Conservation (phyloP, 371 early-diverging fungal species). For the Chytridium lagenaria region DNA sequence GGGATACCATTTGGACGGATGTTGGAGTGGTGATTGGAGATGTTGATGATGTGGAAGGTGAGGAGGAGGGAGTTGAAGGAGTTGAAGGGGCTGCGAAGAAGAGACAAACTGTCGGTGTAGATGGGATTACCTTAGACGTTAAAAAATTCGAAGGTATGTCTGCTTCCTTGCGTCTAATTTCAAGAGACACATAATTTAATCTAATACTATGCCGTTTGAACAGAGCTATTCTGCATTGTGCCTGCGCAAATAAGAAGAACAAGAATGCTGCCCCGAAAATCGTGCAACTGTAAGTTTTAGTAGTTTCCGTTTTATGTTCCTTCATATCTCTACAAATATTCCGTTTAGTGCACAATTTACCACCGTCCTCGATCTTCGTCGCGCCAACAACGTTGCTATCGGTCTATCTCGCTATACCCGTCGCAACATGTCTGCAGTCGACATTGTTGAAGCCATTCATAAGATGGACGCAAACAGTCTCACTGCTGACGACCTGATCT, state of each 20-base stretch:
- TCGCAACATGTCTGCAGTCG: slow-evolving; percentile 35
- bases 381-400: slow-evolving; percentile 61
- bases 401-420: slow-evolving; percentile 51
- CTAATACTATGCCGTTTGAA: too few species aligned
- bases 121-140: slow-evolving; percentile 45
- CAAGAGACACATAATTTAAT: too few species aligned
- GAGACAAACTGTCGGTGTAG: slow-evolving; percentile 19
- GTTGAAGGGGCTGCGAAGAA: slow-evolving; percentile 1
- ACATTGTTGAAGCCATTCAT: slow-evolving; percentile 37
- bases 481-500: slow-evolving; percentile 46
- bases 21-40: too few species aligned
- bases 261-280: slow-evolving; percentile 35
- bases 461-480: slow-evolving; percentile 40
- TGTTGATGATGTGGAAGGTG: too few species aligned
- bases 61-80: neutral
- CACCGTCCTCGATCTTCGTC: slow-evolving; percentile 55
- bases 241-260: slow-evolving; percentile 33
- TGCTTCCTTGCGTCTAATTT: slow-evolving; percentile 2
- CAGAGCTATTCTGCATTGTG: slow-evolving; percentile 54
- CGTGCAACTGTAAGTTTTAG: slow-evolving; percentile 40
- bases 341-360: slow-evolving; percentile 47
- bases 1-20: too few species aligned
- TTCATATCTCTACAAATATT: neutral
- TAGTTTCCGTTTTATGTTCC: slow-evolving; percentile 2
- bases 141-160: slow-evolving; percentile 50